phyloP scores from a whole-genome alignment of 2,329 filamentous ascomycete species.

The Aspergillus caelatus region DNA sequence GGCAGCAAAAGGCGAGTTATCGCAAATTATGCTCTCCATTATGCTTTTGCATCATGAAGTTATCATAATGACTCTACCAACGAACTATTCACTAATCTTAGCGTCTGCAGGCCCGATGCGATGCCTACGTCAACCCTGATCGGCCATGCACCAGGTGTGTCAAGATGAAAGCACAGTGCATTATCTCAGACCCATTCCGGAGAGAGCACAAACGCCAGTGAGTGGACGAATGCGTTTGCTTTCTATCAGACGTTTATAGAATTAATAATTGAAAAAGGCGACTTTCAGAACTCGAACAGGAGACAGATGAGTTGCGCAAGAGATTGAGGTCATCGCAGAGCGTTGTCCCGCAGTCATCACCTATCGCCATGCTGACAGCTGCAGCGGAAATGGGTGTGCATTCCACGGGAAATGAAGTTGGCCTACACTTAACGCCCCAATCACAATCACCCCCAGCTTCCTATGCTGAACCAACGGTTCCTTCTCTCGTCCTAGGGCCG shows the following conservation, averaged over 20 bases:
- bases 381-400: conserved; percentile 35
- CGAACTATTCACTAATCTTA: background rate
- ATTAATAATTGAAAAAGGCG: conserved; percentile 26
- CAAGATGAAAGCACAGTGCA: conserved; percentile 39
- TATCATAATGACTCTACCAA: no score
- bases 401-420: conserved; percentile 9
- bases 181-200: conserved; percentile 47
- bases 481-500: conserved; percentile 22
- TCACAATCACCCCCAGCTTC: conserved; percentile 23
- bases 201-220: conserved; percentile 47
- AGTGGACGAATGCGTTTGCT: conserved; percentile 4
- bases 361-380: conserved; percentile 34
- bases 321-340: conserved; percentile 34
- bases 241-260: background rate
- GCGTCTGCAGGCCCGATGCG: conserved; percentile 38
- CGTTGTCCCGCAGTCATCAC: conserved; percentile 22
- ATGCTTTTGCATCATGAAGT: background rate
- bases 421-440: conserved; percentile 16
- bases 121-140: conserved; percentile 39
- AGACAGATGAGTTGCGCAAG: conserved; percentile 40
- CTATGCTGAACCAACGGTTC: conserved; percentile 25
- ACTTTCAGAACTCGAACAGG: conserved; percentile 41
- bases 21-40: background rate
- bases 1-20: conserved; percentile 43
- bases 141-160: conserved; percentile 43